Conservation (phyloP, 352 stramenopile species). For the Globisporangium paroecandrum region DNA sequence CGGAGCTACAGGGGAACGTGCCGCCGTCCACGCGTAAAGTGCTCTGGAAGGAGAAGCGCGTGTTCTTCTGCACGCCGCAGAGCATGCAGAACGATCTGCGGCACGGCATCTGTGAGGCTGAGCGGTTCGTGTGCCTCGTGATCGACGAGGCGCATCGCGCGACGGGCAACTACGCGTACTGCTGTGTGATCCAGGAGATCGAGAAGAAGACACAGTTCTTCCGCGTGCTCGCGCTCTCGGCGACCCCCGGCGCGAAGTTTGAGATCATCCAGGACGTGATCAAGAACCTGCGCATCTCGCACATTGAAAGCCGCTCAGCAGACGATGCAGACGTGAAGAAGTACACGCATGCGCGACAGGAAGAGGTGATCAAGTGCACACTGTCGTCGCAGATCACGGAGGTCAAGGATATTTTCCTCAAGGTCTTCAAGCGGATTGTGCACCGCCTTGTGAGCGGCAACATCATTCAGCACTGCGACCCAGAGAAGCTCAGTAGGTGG, state of each 20-base stretch:
- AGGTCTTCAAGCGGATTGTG: conserved; percentile 59
- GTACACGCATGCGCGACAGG: conserved; percentile 78
- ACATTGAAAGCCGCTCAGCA: conserved; percentile 94
- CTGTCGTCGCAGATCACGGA: conserved; percentile 57
- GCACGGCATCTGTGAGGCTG: conserved; percentile 62
- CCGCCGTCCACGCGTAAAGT: conserved; percentile 56
- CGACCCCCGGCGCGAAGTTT: conserved; percentile 96
- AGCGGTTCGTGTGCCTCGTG: conserved; percentile 94
- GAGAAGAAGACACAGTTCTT: conserved; percentile 74
- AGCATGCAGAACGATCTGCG: conserved; percentile 96
- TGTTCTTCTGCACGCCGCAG: conserved; percentile 99
- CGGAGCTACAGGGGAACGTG: conserved; percentile 83
- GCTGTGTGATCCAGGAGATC: conserved; percentile 83
- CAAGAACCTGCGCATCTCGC: conserved; percentile 90
- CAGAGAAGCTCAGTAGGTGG: conserved; percentile 74
- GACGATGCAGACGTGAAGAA: conserved; percentile 93
- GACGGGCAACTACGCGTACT: conserved; percentile 97
- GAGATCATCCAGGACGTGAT: conserved; percentile 96
- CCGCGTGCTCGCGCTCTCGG: conserved; percentile 93
- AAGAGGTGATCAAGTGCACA: conserved; percentile 81
- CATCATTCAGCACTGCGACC: conserved; percentile 67
- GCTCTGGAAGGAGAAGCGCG: conserved; percentile 91
- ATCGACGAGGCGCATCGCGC: conserved; percentile 98
- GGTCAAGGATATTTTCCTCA: conserved; percentile 61
- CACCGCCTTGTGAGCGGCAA: conserved; percentile 49